Evolutionary conservation across 306 rosid genomes (phyloP), one percentile per base, ranked within the genome.

Genomic region (Quillaja saponaria): DNA sequence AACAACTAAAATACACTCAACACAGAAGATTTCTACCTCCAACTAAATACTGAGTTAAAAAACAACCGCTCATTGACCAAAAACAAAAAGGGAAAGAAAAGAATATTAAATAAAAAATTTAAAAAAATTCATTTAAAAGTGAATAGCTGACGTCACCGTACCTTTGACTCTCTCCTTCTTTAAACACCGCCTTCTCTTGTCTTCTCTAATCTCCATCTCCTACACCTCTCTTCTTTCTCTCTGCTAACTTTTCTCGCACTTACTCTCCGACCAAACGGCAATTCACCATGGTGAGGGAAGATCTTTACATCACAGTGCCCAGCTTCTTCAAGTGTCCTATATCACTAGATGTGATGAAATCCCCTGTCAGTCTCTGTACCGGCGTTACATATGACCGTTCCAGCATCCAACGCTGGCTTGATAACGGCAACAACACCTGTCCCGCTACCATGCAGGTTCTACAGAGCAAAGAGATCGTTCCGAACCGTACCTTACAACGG

Each of bases 381-480:
- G 99, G 99, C 3, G 95, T 88, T 0, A 92, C 99, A 45, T 92
- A 92, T 75, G 99, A 92, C 79, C 95, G 99, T 41, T 71, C 96
- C 69, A 81, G 94, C 73, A 89, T 92, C 81, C 94, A 92, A 33
- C 92, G 85, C 54, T 92, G 99, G 99, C 94, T 92, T 11, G 96
- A 92, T 77, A 76, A 79, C 80, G 99, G 96, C 35, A 80, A 92
- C 83, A 84, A 84, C 72, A 92, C 96, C n/a, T 92, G 99, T 18
- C 99, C 99, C 13, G 95, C 96, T 55, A 92, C 99, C 77, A 92
- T 89, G 99, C 99, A 92, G 62, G 56, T 92, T 13, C 92, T 92
- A 14, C 84, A 80, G 0, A 82, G 45, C 67, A 92, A 84, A 42
- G 99, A 88, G 0, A 49, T 92, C 34, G 84, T 92, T 10, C 99